Base-by-base conservation (phyloP, 129 eudicot genomes). In the Arctium minus region DNA sequence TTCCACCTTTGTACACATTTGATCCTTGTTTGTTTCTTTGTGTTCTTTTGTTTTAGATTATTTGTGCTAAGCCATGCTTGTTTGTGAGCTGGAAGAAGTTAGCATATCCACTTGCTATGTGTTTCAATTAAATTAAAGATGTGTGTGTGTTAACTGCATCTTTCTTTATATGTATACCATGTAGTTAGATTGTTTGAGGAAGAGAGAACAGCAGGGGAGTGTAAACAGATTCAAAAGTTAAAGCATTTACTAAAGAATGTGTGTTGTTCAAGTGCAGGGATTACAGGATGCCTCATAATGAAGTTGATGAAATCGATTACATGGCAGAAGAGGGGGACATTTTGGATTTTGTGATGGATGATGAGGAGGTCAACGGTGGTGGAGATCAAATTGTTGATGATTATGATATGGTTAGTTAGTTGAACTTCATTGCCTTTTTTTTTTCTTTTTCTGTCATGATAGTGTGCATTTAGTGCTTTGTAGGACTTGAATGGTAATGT, bases 331-430 rank as follows among this genome's bases (percentile, higher is more conserved):
- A 87, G 67, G 88, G 86, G 38, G 93, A 89, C 40, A 82, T 81
- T 80, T 76, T 82, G 76, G 93, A 89, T 80, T 86, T 90, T 53
- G 77, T 85, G 80, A 88, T 79, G 87, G 92, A 86, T 60, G 81
- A 81, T 62, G 91, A 84, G 53, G 93, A 81, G 64, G 89, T 83
- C 17, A 73, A 64, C 53, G 80, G 89, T 64, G 86, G 79, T 85
- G 91, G 69, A 1, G 89, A 89, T 78, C 77, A 73, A 22, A 71
- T 77, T 76, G 89, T 83, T 48, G 92, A 92, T 78, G 93, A 88
- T 82, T 86, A 89, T 81, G 97, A 92, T 5, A 88, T 88, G 93
- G 97, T 92, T 85, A 80, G 90, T 86, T 46, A 56, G 90, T 86
- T 46, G 39, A 29, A 27, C 56, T 18, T 80, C 6, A 62, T 48